Evolutionary conservation across 805 yeast species (phyloP), one percentile per base, ranked within the genome.

Genomic region (Debaryomyces castellii): DNA sequence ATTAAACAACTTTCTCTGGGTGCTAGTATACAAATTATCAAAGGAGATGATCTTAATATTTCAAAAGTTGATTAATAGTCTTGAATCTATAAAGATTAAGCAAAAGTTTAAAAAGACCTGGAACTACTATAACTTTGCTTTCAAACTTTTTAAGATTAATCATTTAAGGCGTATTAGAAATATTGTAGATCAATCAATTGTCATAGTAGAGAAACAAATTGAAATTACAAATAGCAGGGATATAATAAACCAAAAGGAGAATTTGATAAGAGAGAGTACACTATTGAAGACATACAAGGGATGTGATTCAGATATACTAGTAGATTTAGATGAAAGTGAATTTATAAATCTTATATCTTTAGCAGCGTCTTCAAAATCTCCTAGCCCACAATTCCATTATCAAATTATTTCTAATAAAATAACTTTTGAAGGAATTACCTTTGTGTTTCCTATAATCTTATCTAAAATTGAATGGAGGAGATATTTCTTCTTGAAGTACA

Each of bases 1-100:
- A 37, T 32, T 45, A 14, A 40, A 53, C 33, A 58, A 59, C 43
- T 51, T 54, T 35, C 36, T 62, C 5, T 56, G 61, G 55, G 39
- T 60, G 18, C 20, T 55, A 2, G 41, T 59, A n/a, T 58, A 36
- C 40, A 56, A 54, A 36, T 42, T 37, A 20, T 39, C 59, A 8
- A 27, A 43, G 8, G 46, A 47, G 12, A 12, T 62, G 24, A 45
- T 58, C 12, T 7, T 18, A 28, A 43, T 49, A 24, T 51, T 60
- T 27, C 40, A 46, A 28, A 18, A 16, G 8, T 39, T 57, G 11
- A 46, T 55, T 3, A 9, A 17, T 7, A 32, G 10, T 16, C 34
- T 5, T 30, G 5, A 30, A 2, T 14, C 17, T 6, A 8, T 7
- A 20, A 30, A 30, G 45, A 44, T 37, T 56, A 58, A 20, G 21